Evolutionary conservation across 2,329 filamentous ascomycete species (phyloP).

Genomic region (Aspergillus tanneri): DNA sequence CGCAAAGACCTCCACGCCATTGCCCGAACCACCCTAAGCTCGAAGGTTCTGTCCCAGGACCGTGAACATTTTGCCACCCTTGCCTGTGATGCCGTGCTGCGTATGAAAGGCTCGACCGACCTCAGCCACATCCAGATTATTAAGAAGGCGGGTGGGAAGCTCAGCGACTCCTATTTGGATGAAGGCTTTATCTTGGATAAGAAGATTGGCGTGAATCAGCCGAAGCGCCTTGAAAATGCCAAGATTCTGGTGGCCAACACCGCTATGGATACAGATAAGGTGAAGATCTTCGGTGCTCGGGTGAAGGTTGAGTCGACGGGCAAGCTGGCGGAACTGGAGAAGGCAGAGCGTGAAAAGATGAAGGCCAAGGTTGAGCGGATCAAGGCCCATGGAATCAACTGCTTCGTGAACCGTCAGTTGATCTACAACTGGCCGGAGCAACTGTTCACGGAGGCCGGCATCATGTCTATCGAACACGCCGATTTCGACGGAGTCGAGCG

Average conservation of each 20-base stretch:
- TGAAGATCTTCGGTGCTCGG: conserved; percentile 97
- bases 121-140: conserved; percentile 98
- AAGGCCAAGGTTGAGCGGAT: conserved; percentile 98
- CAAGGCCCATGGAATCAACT: conserved; percentile 98
- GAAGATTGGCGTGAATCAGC: conserved; percentile 98
- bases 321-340: conserved; percentile 96
- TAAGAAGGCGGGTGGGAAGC: conserved; percentile 97
- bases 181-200: conserved; percentile 99
- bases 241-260: conserved; percentile 98
- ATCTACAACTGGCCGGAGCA: conserved; percentile 99
- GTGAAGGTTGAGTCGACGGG: conserved; percentile 96
- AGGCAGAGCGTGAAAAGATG: conserved; percentile 99
- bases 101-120: conserved; percentile 86
- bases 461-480: conserved; percentile 97
- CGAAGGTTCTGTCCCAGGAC: conserved; percentile 94
- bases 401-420: conserved; percentile 98
- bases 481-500: conserved; percentile 98
- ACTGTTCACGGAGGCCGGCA: conserved; percentile 94
- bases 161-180: conserved; percentile 95
- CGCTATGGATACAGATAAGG: conserved; percentile 99
- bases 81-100: conserved; percentile 85
- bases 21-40: conserved; percentile 91
- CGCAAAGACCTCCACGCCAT: conserved; percentile 86
- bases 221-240: conserved; percentile 93
- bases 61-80: conserved; percentile 86